Evolutionary conservation across 495 filamentous ascomycete species (phyloP).

Genomic region (Lentithecium fluviatile): DNA sequence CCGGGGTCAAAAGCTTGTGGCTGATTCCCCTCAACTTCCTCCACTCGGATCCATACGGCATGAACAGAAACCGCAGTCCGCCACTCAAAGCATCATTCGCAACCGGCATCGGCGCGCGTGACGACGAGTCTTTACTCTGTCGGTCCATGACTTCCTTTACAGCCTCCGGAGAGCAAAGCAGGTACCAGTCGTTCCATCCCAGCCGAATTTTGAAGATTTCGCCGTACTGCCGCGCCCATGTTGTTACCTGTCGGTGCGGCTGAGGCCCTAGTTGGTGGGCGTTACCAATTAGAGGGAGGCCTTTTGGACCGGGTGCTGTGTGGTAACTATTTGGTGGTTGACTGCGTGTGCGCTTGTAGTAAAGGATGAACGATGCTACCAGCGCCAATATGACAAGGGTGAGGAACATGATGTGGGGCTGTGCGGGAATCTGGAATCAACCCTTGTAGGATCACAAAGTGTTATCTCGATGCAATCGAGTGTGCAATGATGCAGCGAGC

Average conservation of each 20-base stretch:
- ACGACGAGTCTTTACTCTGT: slow-evolving; percentile 19
- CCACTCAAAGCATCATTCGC: slow-evolving; percentile 24
- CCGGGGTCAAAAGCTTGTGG: slow-evolving; percentile 29
- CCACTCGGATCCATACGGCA: slow-evolving; percentile 28
- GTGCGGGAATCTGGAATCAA: too few species aligned
- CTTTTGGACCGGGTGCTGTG: slow-evolving; percentile 22
- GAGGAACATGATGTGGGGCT: slow-evolving; percentile 28
- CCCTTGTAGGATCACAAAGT: too few species aligned
- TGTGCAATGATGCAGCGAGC: not conserved
- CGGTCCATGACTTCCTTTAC: slow-evolving; percentile 33
- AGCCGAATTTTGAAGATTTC: slow-evolving; percentile 28
- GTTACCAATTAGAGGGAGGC: slow-evolving; percentile 26
- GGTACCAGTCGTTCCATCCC: slow-evolving; percentile 35
- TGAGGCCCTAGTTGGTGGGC: slow-evolving; percentile 24
- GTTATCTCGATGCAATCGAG: not conserved
- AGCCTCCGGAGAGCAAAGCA: slow-evolving; percentile 27
- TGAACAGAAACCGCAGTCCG: slow-evolving; percentile 32
- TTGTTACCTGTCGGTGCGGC: slow-evolving; percentile 22
- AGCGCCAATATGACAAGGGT: slow-evolving; percentile 4
- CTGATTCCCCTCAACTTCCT: slow-evolving; percentile 27
- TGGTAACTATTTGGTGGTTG: slow-evolving; percentile 15
- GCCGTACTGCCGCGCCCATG: slow-evolving; percentile 26
- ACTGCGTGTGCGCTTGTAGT: not conserved
- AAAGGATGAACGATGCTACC: slow-evolving; percentile 8
- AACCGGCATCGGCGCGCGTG: slow-evolving; percentile 24